Evolutionary conservation across 371 early-diverging fungal species (phyloP), one percentile per base, ranked within the genome.

Genomic region (Smittium mucronatum): DNA sequence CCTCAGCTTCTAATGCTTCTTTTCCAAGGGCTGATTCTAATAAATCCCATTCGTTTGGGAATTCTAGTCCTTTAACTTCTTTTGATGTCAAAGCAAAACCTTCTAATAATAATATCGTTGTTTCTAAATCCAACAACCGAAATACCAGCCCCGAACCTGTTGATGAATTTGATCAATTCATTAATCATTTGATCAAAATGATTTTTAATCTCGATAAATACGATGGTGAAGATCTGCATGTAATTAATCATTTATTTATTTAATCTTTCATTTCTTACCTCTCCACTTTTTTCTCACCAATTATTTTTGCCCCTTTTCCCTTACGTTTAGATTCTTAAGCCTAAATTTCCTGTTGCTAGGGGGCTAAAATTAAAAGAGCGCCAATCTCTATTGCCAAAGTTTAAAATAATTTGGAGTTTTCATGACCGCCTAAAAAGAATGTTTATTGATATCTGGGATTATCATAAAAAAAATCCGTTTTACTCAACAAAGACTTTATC

Each of bases 381-480:
- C 21, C 47, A 47, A 21, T 11, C 5, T 47, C 47, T 47, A 21
- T 47, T 47, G 5, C 47, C 47, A 11, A 21, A 36, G 29, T 21
- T 5, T 67, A 17, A 36, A 29, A 25, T 30, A 26, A 67, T 67
- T 16, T 67, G 67, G 67, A 25, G 17, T 11, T 47, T 36, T 35
- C 34, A 67, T 28, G 28, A 67, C 29, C 67, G 67, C 28, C 17
- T 67, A 36, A 67, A 67, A 36, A 67, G 67, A 29, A 21, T 16
- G 2, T 67, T 30, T 30, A n/a, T 47, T n/a, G 67, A 67, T 28
- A 30, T 67, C 1, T 67, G 67, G 67, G 67, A 67, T 16, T 47
- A 34, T 25, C 16, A 36, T 1, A 67, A 36, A 31, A 30, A 34
- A 30, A 36, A 67, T 67, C 67, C 67, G 21, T 67, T 67, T 29